Base-by-base conservation (phyloP, 352 stramenopile species). In the Globisporangium heterothallicum region DNA sequence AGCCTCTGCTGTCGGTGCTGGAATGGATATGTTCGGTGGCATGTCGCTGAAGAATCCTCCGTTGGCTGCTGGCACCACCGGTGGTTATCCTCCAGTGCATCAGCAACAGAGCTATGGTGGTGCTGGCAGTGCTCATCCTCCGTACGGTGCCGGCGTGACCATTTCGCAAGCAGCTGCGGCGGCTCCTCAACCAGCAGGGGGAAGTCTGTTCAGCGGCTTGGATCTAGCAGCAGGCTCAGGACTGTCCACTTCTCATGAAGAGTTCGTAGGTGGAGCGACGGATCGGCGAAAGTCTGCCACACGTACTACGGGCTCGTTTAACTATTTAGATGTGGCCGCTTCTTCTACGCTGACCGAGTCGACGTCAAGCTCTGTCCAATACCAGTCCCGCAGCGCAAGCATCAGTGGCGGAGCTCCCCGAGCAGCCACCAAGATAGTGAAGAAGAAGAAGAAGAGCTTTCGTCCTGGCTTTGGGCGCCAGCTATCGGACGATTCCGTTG, bases 381-480 rank as follows among this genome's bases (percentile, higher is more conserved):
- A 59, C 27, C 53, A 55, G 43, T 14, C 30, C 30, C 16, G 9
- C 21, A 77, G 63, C 13, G 60, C 62, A 3, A 61, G 63, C 7
- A 71, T 57, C n/a, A 42, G 29, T 5, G 35, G 51, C 3, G 65
- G 53, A 3, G 66, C 66, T 21, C 56, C 42, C 19, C 56, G 65
- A 0, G 65, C 66, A 4, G 75, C 69, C 50, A 61, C 62, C 10
- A 86, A 86, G 42, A 59, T 63, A 18, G 85, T 88, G 32, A 88
- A 88, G 66, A 88, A 87, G 66, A 90, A 90, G 55, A 94, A 92
- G 61, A 91, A 91, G 63, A 84, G 70, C 12, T 94, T 94, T 44
- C 83, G 83, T 6, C 83, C 83, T 12, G 83, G 83, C 0, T 94
- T 94, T 53, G 83, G 80, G 4, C 80, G 83, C 3, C 76, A 92